Conservation (phyloP, 331 rosid genomes). For the Arachis monticola region DNA sequence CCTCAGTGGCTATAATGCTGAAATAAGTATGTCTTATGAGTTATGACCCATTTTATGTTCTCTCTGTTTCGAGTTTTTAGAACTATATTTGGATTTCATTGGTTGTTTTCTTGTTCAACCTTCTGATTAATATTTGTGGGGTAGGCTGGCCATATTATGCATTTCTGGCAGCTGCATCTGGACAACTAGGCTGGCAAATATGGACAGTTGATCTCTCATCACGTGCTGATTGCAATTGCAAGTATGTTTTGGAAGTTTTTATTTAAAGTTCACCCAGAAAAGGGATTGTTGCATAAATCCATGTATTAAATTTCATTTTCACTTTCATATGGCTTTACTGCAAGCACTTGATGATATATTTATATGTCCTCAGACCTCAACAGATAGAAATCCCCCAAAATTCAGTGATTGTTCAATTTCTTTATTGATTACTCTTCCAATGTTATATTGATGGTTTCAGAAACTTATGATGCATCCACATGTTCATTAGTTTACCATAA, state of each 20-base stretch:
- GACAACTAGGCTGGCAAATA: constrained; percentile 92
- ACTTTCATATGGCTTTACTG: constrained; percentile 27
- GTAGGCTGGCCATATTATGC: constrained; percentile 91
- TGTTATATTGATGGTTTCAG: constrained; percentile 8
- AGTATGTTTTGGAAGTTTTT: constrained; percentile 54
- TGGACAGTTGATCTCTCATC: constrained; percentile 77
- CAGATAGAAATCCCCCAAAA: constrained; percentile 13
- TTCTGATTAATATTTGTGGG: constrained; percentile 37
- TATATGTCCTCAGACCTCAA: not conserved
- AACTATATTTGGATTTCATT: constrained; percentile 8
- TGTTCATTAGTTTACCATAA: constrained; percentile 12
- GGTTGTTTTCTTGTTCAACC: constrained; percentile 19
- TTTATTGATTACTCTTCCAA: constrained; percentile 15
- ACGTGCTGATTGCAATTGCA: constrained; percentile 76
- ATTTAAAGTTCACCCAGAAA: not conserved
- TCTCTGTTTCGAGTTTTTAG: not conserved
- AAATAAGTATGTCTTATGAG: constrained; percentile 53
- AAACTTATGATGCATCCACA: constrained; percentile 10
- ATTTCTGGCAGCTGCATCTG: constrained; percentile 75
- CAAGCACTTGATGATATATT: constrained; percentile 8
- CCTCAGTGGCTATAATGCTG: constrained; percentile 78
- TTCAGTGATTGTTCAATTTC: constrained; percentile 18
- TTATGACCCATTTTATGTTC: not conserved
- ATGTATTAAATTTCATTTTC: constrained; percentile 16
- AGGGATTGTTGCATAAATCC: constrained; percentile 28